Evolutionary conservation across 208 protist genomes (phyloP).

Genomic region (Novymonas esmeraldas): DNA sequence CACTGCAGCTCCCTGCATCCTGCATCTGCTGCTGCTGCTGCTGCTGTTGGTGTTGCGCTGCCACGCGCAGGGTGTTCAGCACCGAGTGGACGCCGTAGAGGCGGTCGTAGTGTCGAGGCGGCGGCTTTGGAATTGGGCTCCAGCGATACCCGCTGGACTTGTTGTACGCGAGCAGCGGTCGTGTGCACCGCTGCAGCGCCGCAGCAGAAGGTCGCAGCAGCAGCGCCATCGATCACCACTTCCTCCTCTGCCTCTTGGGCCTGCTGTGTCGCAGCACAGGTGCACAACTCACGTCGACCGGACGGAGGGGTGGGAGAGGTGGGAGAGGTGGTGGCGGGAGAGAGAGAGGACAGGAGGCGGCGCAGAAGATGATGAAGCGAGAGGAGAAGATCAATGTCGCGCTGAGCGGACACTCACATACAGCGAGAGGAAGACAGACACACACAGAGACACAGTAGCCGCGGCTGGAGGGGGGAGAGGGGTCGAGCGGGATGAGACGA

Average conservation of each 20-base stretch:
- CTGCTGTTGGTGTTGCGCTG: constrained; percentile 24
- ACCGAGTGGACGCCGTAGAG: constrained; percentile 72
- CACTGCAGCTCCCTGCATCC: too few relatives aligned
- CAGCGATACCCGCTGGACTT: constrained; percentile 65
- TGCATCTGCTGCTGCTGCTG: background rate
- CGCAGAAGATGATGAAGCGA: background rate
- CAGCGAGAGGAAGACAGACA: too few relatives aligned
- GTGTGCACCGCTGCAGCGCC: constrained; percentile 21
- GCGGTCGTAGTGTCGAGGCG: constrained; percentile 61
- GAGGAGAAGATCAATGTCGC: background rate
- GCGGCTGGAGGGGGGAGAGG: too few relatives aligned
- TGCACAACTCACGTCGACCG: too few relatives aligned
- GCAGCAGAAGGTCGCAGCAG: constrained; percentile 3
- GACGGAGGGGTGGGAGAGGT: background rate
- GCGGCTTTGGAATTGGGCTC: constrained; percentile 73
- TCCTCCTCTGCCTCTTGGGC: too few relatives aligned
- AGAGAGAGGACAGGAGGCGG: background rate
- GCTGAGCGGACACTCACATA: too few relatives aligned
- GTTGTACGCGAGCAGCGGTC: constrained; percentile 46
- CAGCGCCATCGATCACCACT: background rate
- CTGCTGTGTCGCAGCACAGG: too few relatives aligned
- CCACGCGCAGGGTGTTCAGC: constrained; percentile 61
- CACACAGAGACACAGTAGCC: too few relatives aligned
- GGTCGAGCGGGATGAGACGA: too few relatives aligned
- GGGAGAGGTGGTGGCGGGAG: background rate